Percentiles rank a stretch among this genome's conserved stretches.
phyloP scores from a whole-genome alignment of 2,329 filamentous ascomycete genomes.

The Xylariales sp. region DNA sequence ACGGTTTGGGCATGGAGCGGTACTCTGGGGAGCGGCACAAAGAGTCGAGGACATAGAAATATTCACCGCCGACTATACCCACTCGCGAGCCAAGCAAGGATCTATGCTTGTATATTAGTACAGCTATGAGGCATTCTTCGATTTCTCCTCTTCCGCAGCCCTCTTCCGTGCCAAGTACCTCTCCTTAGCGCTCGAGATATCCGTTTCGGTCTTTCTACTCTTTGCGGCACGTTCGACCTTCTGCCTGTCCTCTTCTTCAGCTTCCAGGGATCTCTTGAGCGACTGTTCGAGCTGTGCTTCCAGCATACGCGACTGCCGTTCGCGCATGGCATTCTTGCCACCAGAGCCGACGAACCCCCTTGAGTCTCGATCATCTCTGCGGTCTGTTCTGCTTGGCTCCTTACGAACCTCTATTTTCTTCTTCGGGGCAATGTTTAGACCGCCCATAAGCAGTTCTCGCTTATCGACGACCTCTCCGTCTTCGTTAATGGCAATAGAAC shows the following conservation, averaged over 20 bases:
- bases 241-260: slow-evolving; percentile 60
- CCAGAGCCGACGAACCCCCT: slow-evolving; percentile 36
- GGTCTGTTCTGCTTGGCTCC: slow-evolving; percentile 24
- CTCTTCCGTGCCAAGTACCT: slow-evolving; percentile 73
- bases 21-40: too few species aligned
- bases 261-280: slow-evolving; percentile 66
- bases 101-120: too few species aligned
- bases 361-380: slow-evolving; percentile 23
- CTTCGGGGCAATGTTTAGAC: slow-evolving; percentile 66
- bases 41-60: too few species aligned
- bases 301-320: slow-evolving; percentile 74
- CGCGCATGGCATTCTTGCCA: slow-evolving; percentile 63
- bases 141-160: slow-evolving; percentile 67
- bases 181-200: slow-evolving; percentile 74
- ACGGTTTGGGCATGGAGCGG: neutral
- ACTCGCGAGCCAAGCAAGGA: too few species aligned
- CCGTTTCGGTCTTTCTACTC: slow-evolving; percentile 70
- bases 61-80: too few species aligned
- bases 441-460: slow-evolving; percentile 70
- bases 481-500: slow-evolving; percentile 66
- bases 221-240: slow-evolving; percentile 63
- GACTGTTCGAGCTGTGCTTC: slow-evolving; percentile 71
- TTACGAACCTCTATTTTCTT: slow-evolving; percentile 45
- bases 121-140: slow-evolving; percentile 25
- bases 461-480: slow-evolving; percentile 82